Conservation (phyloP, 257 asterid genomes). For the Solanum clarkiae region DNA sequence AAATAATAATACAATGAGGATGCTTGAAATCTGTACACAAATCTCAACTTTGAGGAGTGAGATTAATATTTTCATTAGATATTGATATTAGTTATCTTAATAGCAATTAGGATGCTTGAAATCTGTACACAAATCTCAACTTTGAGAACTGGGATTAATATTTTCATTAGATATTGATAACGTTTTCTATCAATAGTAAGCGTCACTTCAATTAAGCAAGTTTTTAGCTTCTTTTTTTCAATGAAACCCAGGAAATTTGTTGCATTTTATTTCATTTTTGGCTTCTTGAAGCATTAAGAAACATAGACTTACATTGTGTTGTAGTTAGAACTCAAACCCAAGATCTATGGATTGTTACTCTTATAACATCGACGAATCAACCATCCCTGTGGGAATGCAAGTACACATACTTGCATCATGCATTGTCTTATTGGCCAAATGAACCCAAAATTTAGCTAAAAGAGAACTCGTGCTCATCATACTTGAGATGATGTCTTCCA, state of each 20-base stretch:
- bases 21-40: background rate
- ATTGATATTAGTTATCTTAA: no score
- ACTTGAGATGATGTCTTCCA: background rate
- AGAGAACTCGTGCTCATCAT: background rate
- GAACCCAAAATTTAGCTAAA: background rate
- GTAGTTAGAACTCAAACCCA: background rate
- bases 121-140: no score
- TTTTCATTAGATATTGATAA: no score
- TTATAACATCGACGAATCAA: background rate
- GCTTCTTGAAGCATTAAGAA: background rate
- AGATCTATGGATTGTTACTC: background rate
- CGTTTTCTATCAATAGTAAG: background rate
- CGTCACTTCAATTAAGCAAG: background rate
- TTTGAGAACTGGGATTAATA: no score
- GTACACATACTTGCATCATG: background rate
- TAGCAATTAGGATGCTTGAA: no score
- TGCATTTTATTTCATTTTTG: background rate
- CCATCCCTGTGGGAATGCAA: background rate
- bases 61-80: no score
- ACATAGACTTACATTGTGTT: background rate
- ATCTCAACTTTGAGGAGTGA: no score
- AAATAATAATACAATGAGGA: background rate
- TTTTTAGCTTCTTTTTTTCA: background rate
- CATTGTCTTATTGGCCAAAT: background rate
- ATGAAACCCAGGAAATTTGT: background rate